Evolutionary conservation across 352 stramenopile genomes (phyloP), one percentile per base, ranked within the genome.

Genomic region (Blastocystis hominis): DNA sequence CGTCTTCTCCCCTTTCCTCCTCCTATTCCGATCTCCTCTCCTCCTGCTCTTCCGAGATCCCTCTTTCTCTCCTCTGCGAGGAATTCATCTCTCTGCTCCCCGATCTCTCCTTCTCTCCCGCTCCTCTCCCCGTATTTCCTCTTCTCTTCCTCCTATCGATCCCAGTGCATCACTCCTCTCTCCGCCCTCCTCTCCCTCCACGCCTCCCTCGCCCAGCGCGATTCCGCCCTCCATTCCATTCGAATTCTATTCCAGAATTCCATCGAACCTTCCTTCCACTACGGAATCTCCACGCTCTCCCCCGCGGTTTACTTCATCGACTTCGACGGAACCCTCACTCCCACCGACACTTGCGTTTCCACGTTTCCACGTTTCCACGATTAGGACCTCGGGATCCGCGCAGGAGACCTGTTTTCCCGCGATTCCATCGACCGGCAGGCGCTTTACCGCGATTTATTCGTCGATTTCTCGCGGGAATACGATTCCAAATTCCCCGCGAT

Each of bases 261-360:
- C 0, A 34, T 77, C 50, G 3, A 24, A 20, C 46, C 62, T 70
- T 47, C 50, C 46, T 56, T 47, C 66, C 66, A 53, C n/a, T 77
- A 40, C 44, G 40, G 44, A 38, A 54, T 77, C 46, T 40, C 6
- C 0, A 38, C 13, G 15, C 50, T 47, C 0, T 59, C 1, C 50
- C 13, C 13, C 50, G 50, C n/a, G 10, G 13, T 13, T 3, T 59
- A 59, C n/a, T 59, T 59, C 13, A 34, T 84, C 13, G 72, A 84
- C 30, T 84, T 66, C 47, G 72, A 84, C n/a, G 72, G 72, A 9
- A 84, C 72, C 3, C n/a, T 84, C 36, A 69, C 72, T 5, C 42
- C 53, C 34, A 38, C 38, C 15, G 72, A 84, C 50, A 84, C 72
- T 0, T 84, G 72, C 56, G 72, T 84, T 55, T 34, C 17, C 10